phyloP scores from a whole-genome alignment of 2,329 filamentous ascomycete species.

The Colletotrichum neosansevieriae region DNA sequence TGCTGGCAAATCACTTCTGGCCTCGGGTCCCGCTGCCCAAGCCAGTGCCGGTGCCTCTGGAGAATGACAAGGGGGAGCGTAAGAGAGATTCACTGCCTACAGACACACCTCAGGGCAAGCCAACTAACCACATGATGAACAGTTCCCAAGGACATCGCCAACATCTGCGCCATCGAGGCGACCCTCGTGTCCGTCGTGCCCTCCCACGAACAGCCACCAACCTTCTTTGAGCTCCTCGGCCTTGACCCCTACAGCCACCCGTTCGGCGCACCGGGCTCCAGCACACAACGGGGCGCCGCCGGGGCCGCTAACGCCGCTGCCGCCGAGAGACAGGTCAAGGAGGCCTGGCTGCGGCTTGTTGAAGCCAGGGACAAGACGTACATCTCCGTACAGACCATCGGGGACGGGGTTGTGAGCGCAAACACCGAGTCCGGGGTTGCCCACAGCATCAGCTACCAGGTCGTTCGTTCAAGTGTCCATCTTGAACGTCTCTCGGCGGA shows the following conservation, averaged over 20 bases:
- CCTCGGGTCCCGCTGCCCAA: neutral
- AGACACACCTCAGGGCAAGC: neutral
- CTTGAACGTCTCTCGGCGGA: neutral
- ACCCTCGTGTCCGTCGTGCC: neutral
- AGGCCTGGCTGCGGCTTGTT: neutral
- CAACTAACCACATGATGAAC: neutral
- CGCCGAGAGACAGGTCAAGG: neutral
- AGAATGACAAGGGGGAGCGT: neutral
- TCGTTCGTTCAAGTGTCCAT: neutral
- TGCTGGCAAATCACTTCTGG: neutral
- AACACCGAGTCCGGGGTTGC: neutral
- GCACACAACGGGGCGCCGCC: neutral
- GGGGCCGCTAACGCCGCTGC: neutral
- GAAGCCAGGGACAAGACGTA: neutral
- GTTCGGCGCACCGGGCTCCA: neutral
- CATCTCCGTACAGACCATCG: neutral
- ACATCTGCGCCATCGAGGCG: neutral
- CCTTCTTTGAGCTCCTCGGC: constrained; percentile 5
- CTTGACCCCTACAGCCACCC: neutral
- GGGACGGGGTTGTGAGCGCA: neutral
- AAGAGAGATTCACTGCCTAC: neutral
- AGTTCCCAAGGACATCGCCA: neutral
- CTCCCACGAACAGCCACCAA: neutral
- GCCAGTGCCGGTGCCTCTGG: neutral
- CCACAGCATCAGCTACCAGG: neutral